Evolutionary conservation across 371 early-diverging fungal species (phyloP).

Genomic region (Phascolomyces articulosus): DNA sequence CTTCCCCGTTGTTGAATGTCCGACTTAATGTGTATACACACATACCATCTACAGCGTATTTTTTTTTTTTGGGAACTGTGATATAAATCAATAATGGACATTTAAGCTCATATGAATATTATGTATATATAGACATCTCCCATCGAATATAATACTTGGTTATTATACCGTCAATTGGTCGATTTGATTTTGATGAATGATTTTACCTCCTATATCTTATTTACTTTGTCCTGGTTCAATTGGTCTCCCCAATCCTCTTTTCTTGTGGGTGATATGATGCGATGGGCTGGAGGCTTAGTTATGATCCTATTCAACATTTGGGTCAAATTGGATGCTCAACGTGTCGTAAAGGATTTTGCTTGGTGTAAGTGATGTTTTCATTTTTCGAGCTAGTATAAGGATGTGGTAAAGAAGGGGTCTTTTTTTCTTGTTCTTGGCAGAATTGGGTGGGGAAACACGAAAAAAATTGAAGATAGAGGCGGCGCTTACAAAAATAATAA

Average conservation of each 20-base stretch:
- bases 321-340: constrained; percentile 96
- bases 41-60: too few species aligned
- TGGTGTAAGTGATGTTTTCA: constrained; percentile 83
- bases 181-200: constrained; percentile 94
- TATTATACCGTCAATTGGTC: constrained; percentile 92
- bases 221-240: constrained; percentile 77
- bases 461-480: neutral
- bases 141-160: constrained; percentile 94
- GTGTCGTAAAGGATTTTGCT: constrained; percentile 96
- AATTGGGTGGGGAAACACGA: too few species aligned
- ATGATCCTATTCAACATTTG: constrained; percentile 91
- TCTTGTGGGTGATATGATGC: constrained; percentile 62
- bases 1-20: too few species aligned
- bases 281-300: constrained; percentile 78
- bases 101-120: neutral
- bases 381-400: neutral
- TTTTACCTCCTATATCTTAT: constrained; percentile 84
- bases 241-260: constrained; percentile 51
- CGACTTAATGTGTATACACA: too few species aligned
- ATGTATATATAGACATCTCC: constrained; percentile 69
- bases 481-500: too few species aligned
- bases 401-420: neutral
- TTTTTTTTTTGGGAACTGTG: too few species aligned
- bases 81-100: too few species aligned
- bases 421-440: too few species aligned